Base-by-base conservation (phyloP, 148 eudicot genomes). In the Nyssa sinensis region DNA sequence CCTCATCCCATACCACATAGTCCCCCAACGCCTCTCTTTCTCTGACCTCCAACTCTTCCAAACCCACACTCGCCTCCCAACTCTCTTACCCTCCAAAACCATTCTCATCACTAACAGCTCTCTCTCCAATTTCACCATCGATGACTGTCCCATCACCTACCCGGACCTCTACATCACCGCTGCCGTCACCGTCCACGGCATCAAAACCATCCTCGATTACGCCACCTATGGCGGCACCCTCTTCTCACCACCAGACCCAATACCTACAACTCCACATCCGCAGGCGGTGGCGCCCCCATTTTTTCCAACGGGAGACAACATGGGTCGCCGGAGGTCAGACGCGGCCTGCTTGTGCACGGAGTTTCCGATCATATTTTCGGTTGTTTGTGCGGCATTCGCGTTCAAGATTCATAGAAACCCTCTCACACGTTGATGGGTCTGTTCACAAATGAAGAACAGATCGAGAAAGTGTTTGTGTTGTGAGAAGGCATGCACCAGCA, bases 151-250 rank as follows among this genome's bases (percentile, higher is more conserved):
- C 3, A 29, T 88, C 30, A 82, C 86, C 5, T 69, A 67, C 49
- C 86, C 89, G 0, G 86, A 91, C 41, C 70, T 91, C 4, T 87
- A 69, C 60, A 65, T 55, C 0, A 81, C 67, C 75, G 60, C 75
- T 13, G 66, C 76, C 39, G 77, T 88, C 60, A 66, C 84, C 0
- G 83, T 85, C 10, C 96, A 87, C 31, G 93, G 91, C 2, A 28
- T 87, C 32, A 62, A 37, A 0, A 62, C 70, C 0, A 29, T 82
- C 27, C 83, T 91, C 39, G 73, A 86, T 57, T 88, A 88, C 69
- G 23, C 80, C 39, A 37, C 70, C 11, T 85, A 64, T 24, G 65
- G 73, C 21, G 67, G 31, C 7, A 19, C 10, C 58, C 0, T n/a
- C 12, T 53, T 28, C 4, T 19, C 53, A 0, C 57, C 74, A 8